phyloP scores from a whole-genome alignment of 1,284 basidiomycete species.

The Lentinula novae-zelandiae region DNA sequence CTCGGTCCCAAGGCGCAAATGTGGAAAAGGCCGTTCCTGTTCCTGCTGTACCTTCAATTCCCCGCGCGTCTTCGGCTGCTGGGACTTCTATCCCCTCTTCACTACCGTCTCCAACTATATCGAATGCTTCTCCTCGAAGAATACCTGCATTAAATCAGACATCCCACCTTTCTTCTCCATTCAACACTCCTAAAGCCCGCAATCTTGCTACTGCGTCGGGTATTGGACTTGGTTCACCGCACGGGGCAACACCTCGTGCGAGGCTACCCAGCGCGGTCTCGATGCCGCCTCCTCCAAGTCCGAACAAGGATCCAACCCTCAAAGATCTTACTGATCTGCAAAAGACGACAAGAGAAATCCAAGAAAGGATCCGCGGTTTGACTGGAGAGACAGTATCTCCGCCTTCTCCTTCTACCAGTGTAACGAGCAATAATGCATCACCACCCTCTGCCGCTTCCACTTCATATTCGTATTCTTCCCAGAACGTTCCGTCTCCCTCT shows the following conservation, averaged over 20 bases:
- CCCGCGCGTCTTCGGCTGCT: conserved; percentile 1
- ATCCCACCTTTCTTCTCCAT: conserved; percentile 41
- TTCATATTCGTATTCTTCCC: conserved; percentile 19
- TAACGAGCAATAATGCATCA: conserved; percentile 4
- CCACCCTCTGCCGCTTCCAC: conserved; percentile 15
- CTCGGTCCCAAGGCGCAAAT: conserved; percentile 24
- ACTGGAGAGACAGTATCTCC: conserved; percentile 27
- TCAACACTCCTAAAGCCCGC: conserved; percentile 59
- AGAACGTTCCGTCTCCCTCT: conserved; percentile 12
- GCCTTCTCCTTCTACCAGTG: conserved; percentile 10
- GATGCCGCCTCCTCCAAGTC: conserved; percentile 76
- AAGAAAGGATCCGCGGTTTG: conserved; percentile 48
- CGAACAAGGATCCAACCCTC: conserved; percentile 19
- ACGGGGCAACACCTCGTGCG: conserved; percentile 49
- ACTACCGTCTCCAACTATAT: not conserved
- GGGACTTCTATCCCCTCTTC: conserved; percentile 21
- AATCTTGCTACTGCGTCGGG: conserved; percentile 25
- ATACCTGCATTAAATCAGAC: conserved; percentile 20
- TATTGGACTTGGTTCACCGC: conserved; percentile 36
- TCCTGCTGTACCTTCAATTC: conserved; percentile 8
- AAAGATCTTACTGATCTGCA: conserved; percentile 30
- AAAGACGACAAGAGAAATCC: conserved; percentile 38
- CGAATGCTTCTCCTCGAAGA: conserved; percentile 11
- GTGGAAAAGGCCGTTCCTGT: conserved; percentile 32
- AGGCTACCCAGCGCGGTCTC: conserved; percentile 69